A percentile compares a stretch with the other conserved stretches of the same genome.
Conservation (phyloP, 1,139 yeast genomes). For the Candida sojae region DNA sequence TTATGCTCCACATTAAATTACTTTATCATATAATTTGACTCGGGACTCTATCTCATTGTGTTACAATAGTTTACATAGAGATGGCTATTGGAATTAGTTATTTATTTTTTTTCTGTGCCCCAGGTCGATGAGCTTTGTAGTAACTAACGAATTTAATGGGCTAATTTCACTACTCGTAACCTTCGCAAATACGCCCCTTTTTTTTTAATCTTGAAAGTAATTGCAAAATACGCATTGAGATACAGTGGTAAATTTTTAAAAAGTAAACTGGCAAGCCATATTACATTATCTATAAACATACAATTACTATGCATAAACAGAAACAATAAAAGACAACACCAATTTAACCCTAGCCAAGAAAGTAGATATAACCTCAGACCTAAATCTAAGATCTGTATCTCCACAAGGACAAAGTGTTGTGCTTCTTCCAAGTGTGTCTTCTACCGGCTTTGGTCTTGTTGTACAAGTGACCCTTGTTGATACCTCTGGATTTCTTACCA, state of each 20-base stretch:
- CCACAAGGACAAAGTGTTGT: constrained; percentile 99
- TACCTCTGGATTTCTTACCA: constrained; percentile 99
- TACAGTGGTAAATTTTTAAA: no score
- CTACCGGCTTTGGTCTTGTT: constrained; percentile 98
- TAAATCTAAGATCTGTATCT: constrained; percentile 74
- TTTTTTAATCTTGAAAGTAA: no score
- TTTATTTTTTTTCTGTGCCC: no score
- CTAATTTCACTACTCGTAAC: background rate
- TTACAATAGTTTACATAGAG: background rate
- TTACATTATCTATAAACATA: background rate
- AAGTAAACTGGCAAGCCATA: no score
- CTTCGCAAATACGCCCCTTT: no score
- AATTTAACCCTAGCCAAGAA: background rate
- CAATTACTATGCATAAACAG: background rate
- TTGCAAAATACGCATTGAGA: no score
- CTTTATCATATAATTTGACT: background rate
- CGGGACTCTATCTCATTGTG: background rate
- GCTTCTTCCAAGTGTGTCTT: constrained; percentile 99
- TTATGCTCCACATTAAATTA: background rate
- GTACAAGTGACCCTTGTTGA: constrained; percentile 99
- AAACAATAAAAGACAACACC: background rate
- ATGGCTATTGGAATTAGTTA: background rate
- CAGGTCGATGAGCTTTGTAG: background rate
- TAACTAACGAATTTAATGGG: background rate
- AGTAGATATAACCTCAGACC: background rate